phyloP scores from a whole-genome alignment of 169 alveolate genomes.

The Cryptosporidium tyzzeri region DNA sequence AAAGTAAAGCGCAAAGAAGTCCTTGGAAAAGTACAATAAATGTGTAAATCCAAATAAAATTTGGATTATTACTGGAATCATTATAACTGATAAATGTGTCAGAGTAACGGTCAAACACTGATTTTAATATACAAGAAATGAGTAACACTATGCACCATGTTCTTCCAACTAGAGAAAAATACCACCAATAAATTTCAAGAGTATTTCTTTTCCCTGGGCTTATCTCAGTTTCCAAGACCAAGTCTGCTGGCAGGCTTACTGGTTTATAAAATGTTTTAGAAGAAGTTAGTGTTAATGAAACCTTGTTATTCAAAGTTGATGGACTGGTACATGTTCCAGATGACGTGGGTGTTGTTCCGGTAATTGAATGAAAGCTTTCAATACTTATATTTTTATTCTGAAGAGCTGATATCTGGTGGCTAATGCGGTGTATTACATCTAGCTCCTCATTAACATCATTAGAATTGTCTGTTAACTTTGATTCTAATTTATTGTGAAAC shows the following conservation, averaged over 20 bases:
- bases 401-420: conserved; percentile 36
- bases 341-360: conserved; percentile 47
- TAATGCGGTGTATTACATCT: conserved; percentile 55
- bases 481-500: not conserved
- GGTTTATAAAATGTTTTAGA: conserved; percentile 21
- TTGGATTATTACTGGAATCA: conserved; percentile 14
- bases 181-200: conserved; percentile 38
- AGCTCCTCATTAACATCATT: not conserved
- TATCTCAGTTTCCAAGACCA: conserved; percentile 27
- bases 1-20: conserved; percentile 32
- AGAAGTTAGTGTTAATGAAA: not conserved
- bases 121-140: conserved; percentile 42
- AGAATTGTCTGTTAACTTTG: not conserved
- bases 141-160: conserved; percentile 38
- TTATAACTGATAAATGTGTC: conserved; percentile 45
- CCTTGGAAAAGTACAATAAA: conserved; percentile 47
- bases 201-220: conserved; percentile 8
- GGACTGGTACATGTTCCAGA: conserved; percentile 17
- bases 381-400: conserved; percentile 38
- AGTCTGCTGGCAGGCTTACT: conserved; percentile 11
- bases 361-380: conserved; percentile 44
- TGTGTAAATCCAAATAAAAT: conserved; percentile 34
- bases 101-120: conserved; percentile 45
- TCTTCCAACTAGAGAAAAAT: conserved; percentile 31
- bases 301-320: not conserved